Percentiles rank a stretch among this genome's conserved stretches.
Evolutionary conservation across 805 yeast genomes (phyloP).

Genomic region (Sugiyamaella valdiviana): DNA sequence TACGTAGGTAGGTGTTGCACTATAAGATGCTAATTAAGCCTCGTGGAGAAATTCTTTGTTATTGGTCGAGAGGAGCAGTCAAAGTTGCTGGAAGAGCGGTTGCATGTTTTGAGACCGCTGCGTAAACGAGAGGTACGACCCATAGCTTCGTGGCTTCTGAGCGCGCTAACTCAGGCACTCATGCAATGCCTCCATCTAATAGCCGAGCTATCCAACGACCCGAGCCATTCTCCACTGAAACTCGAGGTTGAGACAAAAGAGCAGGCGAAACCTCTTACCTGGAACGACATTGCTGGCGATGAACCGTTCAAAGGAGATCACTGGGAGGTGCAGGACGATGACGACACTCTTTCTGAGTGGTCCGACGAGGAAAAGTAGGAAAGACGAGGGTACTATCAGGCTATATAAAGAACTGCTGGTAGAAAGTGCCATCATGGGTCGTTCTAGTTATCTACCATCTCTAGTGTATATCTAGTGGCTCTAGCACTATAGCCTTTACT

Average conservation of each 20-base stretch:
- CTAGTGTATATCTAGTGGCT: too few species aligned
- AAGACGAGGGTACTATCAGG: not conserved
- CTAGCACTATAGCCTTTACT: too few species aligned
- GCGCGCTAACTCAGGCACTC: not conserved
- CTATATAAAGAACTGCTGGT: not conserved
- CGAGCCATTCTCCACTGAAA: not conserved
- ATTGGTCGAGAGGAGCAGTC: conserved; percentile 29
- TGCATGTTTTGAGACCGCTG: conserved; percentile 13
- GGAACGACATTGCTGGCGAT: conserved; percentile 26
- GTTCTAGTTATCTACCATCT: too few species aligned
- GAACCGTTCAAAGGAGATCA: conserved; percentile 29
- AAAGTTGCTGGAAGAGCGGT: conserved; percentile 18
- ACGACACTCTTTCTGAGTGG: conserved; percentile 6
- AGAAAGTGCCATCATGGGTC: too few species aligned
- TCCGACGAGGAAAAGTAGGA: conserved; percentile 1
- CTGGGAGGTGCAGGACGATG: conserved; percentile 19
- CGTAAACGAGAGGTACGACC: conserved; percentile 18
- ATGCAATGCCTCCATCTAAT: conserved; percentile 2
- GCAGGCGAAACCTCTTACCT: conserved; percentile 6
- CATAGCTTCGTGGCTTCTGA: not conserved
- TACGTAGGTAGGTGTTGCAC: not conserved
- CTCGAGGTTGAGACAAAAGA: not conserved
- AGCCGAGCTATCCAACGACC: not conserved
- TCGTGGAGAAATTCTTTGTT: conserved; percentile 26
- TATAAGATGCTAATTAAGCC: conserved; percentile 5